These are phyloP conservation scores for Reutealis trisperma DNA, from an alignment of 345 rosid genomes.

Conservation along the genomic window DNA sequence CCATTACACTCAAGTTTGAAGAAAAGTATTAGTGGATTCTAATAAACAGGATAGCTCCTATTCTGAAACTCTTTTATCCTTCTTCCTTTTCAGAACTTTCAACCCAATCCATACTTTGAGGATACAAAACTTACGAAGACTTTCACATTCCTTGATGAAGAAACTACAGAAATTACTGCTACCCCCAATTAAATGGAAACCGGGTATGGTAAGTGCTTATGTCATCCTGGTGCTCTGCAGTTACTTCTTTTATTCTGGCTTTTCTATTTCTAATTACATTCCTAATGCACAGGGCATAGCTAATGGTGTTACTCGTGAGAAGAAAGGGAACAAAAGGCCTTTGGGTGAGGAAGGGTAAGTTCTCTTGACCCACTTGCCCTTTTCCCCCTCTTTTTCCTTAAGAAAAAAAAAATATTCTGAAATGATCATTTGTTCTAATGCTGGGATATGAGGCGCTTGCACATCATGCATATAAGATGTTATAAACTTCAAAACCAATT, in stretches of 20 bases:
- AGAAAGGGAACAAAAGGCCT: constrained; percentile 84
- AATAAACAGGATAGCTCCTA: neutral
- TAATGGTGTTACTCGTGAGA: constrained; percentile 79
- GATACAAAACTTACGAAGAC: constrained; percentile 77
- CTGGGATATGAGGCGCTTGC: no score
- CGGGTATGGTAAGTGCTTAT: constrained; percentile 61
- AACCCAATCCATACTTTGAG: constrained; percentile 79
- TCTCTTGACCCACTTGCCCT: constrained; percentile 1
- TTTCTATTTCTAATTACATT: constrained; percentile 19
- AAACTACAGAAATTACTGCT: constrained; percentile 68
- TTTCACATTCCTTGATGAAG: constrained; percentile 83
- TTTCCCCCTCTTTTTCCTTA: neutral
- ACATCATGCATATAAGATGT: neutral
- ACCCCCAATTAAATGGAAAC: constrained; percentile 91
- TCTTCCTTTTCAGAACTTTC: constrained; percentile 58
- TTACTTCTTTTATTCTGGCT: constrained; percentile 1
- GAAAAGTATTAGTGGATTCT: neutral
- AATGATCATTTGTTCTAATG: no score
- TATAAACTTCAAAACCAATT: no score
- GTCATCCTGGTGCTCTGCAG: neutral
- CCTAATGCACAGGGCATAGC: constrained; percentile 62
- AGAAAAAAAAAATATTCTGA: no score
- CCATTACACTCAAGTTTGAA: neutral
- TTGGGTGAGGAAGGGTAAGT: constrained; percentile 69
- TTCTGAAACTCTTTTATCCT: constrained; percentile 3